These are phyloP conservation scores for Saccharomycopsis hybrid DNA, from an alignment of 1,139 yeast species.

Conservation along the genomic window DNA sequence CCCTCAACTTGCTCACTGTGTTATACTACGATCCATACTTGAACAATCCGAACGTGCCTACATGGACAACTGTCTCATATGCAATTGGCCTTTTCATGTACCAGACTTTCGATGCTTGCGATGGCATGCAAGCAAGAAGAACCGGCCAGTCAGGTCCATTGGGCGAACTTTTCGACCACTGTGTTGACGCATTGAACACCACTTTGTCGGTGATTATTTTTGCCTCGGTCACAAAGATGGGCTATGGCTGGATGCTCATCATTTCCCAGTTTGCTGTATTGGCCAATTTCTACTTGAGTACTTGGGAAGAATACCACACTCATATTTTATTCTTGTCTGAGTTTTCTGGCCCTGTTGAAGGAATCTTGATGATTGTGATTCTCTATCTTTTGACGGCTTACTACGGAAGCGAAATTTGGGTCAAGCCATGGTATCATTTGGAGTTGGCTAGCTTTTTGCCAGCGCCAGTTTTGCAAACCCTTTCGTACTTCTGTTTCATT, in stretches of 20 bases:
- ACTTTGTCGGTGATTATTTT: conserved; percentile 71
- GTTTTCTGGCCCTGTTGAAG: conserved; percentile 94
- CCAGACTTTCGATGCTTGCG: conserved; percentile 95
- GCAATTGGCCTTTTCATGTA: conserved; percentile 83
- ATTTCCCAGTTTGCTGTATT: conserved; percentile 70
- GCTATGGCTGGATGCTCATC: conserved; percentile 58
- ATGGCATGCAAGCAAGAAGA: conserved; percentile 86
- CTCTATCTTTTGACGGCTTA: conserved; percentile 59
- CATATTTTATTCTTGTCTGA: conserved; percentile 73
- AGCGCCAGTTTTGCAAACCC: neutral
- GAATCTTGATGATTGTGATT: conserved; percentile 59
- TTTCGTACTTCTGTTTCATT: conserved; percentile 5
- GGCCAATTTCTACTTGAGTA: conserved; percentile 78
- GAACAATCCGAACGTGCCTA: conserved; percentile 49
- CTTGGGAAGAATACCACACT: conserved; percentile 96
- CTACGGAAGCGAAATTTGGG: conserved; percentile 69
- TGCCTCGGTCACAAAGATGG: conserved; percentile 67
- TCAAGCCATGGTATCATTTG: conserved; percentile 25
- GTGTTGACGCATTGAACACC: conserved; percentile 87
- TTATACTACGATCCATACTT: conserved; percentile 71
- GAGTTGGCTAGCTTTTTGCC: conserved; percentile 11
- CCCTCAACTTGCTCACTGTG: conserved; percentile 57
- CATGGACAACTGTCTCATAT: conserved; percentile 75
- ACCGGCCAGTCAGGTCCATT: conserved; percentile 94
- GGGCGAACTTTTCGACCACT: conserved; percentile 92